Percentiles rank a stretch among this genome's conserved stretches.
These are phyloP conservation scores for Suillus bovinus DNA, from an alignment of 768 basidiomycete species.

Conservation along the genomic window DNA sequence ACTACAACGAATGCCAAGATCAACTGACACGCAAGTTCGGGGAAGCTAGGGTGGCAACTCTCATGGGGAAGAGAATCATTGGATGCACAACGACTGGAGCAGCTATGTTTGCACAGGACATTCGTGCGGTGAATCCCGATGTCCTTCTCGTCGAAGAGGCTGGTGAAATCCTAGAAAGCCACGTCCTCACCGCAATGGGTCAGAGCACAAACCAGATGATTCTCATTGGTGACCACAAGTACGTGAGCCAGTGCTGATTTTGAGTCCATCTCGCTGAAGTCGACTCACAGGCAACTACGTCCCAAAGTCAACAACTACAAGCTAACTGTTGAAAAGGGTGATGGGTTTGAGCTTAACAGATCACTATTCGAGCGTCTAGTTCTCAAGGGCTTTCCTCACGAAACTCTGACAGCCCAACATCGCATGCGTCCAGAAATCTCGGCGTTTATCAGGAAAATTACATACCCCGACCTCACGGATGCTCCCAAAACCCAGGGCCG, in stretches of 20 bases:
- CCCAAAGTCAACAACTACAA: constrained; percentile 69
- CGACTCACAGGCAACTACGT: constrained; percentile 56
- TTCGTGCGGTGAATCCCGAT: constrained; percentile 47
- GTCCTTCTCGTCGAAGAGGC: constrained; percentile 72
- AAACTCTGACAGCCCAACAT: constrained; percentile 56
- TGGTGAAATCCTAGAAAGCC: constrained; percentile 71
- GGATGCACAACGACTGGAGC: constrained; percentile 73
- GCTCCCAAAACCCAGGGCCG: constrained; percentile 50
- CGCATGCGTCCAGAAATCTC: constrained; percentile 80
- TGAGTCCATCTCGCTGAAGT: not conserved
- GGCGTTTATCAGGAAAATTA: constrained; percentile 55
- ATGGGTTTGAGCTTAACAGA: constrained; percentile 65
- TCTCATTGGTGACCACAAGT: constrained; percentile 77
- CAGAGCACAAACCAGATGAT: constrained; percentile 50
- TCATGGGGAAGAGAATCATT: constrained; percentile 54
- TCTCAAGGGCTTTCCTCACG: constrained; percentile 60
- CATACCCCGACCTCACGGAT: constrained; percentile 65
- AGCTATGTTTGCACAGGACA: constrained; percentile 53
- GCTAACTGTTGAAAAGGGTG: constrained; percentile 66
- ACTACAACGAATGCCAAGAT: constrained; percentile 43
- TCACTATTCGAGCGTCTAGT: constrained; percentile 73
- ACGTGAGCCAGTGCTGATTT: constrained; percentile 20
- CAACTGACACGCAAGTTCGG: constrained; percentile 37
- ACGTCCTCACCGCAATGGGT: constrained; percentile 59
- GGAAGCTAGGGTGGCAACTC: constrained; percentile 33